Evolutionary conservation across 371 early-diverging fungal genomes (phyloP).

Genomic region (Furculomyces boomerangus): DNA sequence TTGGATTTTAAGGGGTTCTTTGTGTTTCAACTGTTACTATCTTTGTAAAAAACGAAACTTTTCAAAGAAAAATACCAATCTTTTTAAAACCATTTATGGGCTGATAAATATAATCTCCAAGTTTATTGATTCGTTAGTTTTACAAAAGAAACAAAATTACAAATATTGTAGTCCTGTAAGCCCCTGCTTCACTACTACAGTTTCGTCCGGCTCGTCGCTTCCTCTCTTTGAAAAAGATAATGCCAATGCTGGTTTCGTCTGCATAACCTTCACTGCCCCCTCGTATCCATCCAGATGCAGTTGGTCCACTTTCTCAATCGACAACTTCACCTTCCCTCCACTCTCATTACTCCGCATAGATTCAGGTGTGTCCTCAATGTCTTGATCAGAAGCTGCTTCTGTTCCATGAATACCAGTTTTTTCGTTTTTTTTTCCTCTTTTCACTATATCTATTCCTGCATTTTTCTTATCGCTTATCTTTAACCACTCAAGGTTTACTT

Average conservation of each 20-base stretch:
- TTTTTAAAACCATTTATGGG: too few species aligned
- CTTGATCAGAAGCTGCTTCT: not conserved
- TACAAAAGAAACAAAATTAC: not conserved
- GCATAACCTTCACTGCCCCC: constrained; percentile 19
- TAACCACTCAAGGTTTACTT: too few species aligned
- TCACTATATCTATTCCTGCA: too few species aligned
- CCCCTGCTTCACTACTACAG: not conserved
- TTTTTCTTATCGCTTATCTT: too few species aligned
- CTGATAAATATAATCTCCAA: not conserved
- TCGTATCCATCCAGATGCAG: constrained; percentile 21
- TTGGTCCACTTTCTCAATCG: constrained; percentile 18
- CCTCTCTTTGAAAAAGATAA: constrained; percentile 14
- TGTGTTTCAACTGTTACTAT: too few species aligned
- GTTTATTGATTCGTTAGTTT: not conserved
- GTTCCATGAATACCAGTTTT: not conserved
- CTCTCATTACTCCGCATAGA: not conserved
- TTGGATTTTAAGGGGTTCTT: too few species aligned
- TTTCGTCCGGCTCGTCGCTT: not conserved
- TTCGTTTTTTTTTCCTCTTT: not conserved
- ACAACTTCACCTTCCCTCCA: not conserved
- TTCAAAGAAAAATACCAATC: too few species aligned
- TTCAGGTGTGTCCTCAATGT: not conserved
- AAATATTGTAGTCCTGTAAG: not conserved
- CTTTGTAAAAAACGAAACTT: too few species aligned
- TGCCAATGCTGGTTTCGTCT: constrained; percentile 20